Evolutionary conservation across 805 yeast species (phyloP), one percentile per base, ranked within the genome.

Genomic region (Candida cerambycidarum): DNA sequence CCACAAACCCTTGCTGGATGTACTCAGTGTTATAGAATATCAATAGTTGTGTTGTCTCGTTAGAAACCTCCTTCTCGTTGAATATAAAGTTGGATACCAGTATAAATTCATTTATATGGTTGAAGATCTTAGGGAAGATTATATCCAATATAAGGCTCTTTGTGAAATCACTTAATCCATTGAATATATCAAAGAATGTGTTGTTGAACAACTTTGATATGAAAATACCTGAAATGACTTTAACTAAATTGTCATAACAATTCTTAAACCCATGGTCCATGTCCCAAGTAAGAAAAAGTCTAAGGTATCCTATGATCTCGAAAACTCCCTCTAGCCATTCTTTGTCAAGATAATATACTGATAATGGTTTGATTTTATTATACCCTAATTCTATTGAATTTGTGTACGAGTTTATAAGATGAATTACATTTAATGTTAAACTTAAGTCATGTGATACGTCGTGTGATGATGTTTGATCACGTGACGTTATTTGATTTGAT

Each of bases 281-380:
- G 19, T 44, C 47, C 65, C 69, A 61, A 5, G 52, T 46, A 5
- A 58, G 36, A 4, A 62, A 50, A 8, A 65, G 42, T 34, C 55
- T 57, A 10, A 69, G 44, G 32, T 67, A 62, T 1, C 69, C 72
- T 14, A 68, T 44, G 7, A 68, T 47, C 39, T 69, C 75, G 46
- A 67, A 63, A 0, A 62, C 47, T 2, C 73, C 69, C 38, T 69
- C 75, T 3, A 70, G 44, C 62, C 70, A 70, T 10, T 56, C 65
- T 36, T 55, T 61, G 15, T 61, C 53, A 5, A 47, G 41, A 33
- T 61, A 68, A 19, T 61, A 57, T 3, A 37, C 36, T n/a, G 45
- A 44, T 11, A 70, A 51, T 1, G 58, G 45, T 5, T 45, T 47
- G 4, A 53, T 42, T 3, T 53, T 54, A 16, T 62, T 56, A 32